Evolutionary conservation across 495 filamentous ascomycete species (phyloP), one percentile per base, ranked within the genome.

Genomic region (Tuber calosporum): DNA sequence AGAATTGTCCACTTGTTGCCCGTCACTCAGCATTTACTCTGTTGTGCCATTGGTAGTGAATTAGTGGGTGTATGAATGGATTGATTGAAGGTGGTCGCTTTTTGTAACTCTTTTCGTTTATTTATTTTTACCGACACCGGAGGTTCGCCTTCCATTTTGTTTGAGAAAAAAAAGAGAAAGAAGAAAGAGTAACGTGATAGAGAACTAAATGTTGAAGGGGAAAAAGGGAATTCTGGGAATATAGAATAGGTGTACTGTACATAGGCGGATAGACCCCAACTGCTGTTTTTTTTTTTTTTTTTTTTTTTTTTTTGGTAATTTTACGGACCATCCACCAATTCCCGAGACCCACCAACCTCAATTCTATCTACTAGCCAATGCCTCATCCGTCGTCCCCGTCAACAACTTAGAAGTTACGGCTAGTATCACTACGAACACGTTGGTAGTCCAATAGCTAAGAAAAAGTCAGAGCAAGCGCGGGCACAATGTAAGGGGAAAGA

Each of bases 341-440:
- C 0, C 83, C 22, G 40, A 85, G 74, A 70, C 84, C 82, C 69
- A 53, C 62, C 69, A 70, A 43, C 67, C 74, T 79, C 79, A 77
- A 80, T 72, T 77, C 78, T 83, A 85, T 72, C 81, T 82, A 77
- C 72, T 68, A 20, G 53, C 39, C 67, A 30, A 71, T 45, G 8
- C 19, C 36, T 15, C 42, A 43, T 67, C 58, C 45, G 26, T n/a
- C 22, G 41, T n/a, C 43, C 67, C 58, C 17, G 22, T 37, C 15
- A 30, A 9, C 15, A 39, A n/a, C 66, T 53, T 80, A 81, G 53
- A 81, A 81, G 85, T 94, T 97, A 83, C 94, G 89, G 84, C 87
- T 92, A 90, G 96, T 98, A 83, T 97, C 94, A 79, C 87, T 88
- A 75, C 96, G 86, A 79, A 98, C 89, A 76, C 95, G 86, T 81